A percentile compares a stretch with the other conserved stretches of the same genome.
Conservation (phyloP, 306 rosid species). For the Glycine tomentella region DNA sequence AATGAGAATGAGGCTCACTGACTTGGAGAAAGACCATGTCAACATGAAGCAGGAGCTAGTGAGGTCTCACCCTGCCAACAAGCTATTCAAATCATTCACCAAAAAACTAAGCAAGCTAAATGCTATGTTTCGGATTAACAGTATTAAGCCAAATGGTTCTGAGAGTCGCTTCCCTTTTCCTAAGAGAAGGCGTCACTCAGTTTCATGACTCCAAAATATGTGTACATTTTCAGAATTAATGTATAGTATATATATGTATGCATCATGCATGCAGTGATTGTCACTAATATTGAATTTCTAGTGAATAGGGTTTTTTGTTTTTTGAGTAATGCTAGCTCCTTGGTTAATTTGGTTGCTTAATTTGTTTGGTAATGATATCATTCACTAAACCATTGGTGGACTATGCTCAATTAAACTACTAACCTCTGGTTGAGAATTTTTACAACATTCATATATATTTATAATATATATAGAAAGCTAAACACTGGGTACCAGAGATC, state of each 20-base stretch:
- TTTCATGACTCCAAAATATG: constrained; percentile 64
- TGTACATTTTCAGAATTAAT: constrained; percentile 51
- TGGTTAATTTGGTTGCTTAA: constrained; percentile 25
- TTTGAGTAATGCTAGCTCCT: constrained; percentile 37
- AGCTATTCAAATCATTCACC: constrained; percentile 78
- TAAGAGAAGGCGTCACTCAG: constrained; percentile 96
- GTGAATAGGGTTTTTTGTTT: constrained; percentile 36
- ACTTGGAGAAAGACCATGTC: constrained; percentile 92
- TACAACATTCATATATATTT: background rate
- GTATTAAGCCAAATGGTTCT: constrained; percentile 56
- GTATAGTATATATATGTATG: constrained; percentile 42
- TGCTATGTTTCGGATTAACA: constrained; percentile 72
- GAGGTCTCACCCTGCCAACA: constrained; percentile 78
- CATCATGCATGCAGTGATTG: constrained; percentile 53
- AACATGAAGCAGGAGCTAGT: constrained; percentile 97
- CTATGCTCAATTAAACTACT: constrained; percentile 32
- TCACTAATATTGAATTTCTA: constrained; percentile 51
- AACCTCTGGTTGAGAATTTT: constrained; percentile 33
- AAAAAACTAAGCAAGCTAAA: constrained; percentile 78
- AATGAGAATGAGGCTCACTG: constrained; percentile 98
- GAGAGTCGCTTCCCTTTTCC: constrained; percentile 85
- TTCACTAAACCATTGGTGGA: constrained; percentile 19
- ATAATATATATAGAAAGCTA: background rate
- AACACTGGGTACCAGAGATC: background rate
- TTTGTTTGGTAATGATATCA: constrained; percentile 2